Percentiles rank a stretch among this genome's conserved stretches.
These are phyloP conservation scores for Toxoplasma gondii DNA, from an alignment of 169 alveolate genomes.

Conservation along the genomic window DNA sequence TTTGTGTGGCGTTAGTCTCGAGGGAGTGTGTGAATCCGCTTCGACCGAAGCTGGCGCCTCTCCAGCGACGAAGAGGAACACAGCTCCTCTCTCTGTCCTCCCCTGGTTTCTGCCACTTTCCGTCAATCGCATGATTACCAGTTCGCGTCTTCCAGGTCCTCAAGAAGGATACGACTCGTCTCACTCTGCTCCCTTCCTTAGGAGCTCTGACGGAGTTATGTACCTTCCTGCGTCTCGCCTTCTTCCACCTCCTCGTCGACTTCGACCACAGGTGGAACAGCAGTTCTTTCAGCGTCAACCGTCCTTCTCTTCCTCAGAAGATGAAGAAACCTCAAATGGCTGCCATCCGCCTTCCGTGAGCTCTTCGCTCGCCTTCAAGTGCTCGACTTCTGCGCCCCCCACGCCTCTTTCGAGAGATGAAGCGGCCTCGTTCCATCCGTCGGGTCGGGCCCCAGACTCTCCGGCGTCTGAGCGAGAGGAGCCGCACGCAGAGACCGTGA, in stretches of 20 bases:
- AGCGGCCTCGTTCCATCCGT: background rate
- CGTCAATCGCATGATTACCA: background rate
- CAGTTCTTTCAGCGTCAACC: background rate
- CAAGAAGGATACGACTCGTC: background rate
- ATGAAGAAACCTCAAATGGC: background rate
- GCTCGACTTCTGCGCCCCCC: background rate
- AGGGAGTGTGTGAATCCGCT: background rate
- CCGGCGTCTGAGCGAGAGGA: background rate
- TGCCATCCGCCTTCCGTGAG: background rate
- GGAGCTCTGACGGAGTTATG: background rate
- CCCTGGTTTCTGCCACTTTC: background rate
- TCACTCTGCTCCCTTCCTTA: background rate
- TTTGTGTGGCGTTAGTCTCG: background rate
- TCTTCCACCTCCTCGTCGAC: background rate
- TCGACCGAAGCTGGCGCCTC: background rate
- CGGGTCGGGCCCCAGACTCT: background rate
- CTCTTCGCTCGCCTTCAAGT: background rate
- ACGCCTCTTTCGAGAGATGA: background rate
- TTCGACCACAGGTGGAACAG: slow-evolving; percentile 1
- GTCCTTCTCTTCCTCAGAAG: background rate
- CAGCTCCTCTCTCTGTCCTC: background rate
- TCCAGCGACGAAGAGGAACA: background rate
- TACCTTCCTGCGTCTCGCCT: background rate
- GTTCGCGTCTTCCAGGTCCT: background rate
- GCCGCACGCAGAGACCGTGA: background rate